Evolutionary conservation across 345 rosid genomes (phyloP).

Genomic region (Carallia pectinifolia): DNA sequence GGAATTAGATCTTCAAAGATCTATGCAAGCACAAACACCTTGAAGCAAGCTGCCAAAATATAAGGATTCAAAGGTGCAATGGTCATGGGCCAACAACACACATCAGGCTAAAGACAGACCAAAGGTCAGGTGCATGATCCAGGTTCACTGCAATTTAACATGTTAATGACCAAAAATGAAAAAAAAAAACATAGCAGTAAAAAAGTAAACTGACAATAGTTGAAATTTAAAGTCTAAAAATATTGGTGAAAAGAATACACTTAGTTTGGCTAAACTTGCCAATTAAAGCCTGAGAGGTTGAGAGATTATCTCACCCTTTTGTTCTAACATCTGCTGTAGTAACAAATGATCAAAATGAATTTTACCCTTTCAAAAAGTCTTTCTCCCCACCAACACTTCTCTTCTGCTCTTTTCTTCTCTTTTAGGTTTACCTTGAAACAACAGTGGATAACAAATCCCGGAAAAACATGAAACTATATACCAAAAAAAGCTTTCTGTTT

Average conservation of each 20-base stretch:
- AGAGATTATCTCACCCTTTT: background rate
- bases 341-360: slow-evolving; percentile 4
- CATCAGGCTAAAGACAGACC: background rate
- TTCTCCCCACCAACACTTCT: background rate
- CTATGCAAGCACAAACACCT: no score
- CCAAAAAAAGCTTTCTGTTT: background rate
- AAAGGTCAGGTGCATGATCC: background rate
- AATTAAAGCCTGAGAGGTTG: background rate
- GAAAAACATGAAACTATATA: background rate
- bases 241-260: background rate
- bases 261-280: background rate
- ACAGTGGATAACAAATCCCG: background rate
- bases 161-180: background rate
- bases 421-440: background rate
- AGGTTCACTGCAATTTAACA: background rate
- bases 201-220: background rate
- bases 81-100: background rate
- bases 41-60: no score
- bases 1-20: no score
- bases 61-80: no score
- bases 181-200: background rate
- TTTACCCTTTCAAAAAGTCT: background rate
- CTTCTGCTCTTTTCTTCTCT: background rate
- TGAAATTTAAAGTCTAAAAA: background rate
- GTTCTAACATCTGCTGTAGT: background rate